Base-by-base conservation (phyloP, 345 rosid species). In the Iberis pinnata region DNA sequence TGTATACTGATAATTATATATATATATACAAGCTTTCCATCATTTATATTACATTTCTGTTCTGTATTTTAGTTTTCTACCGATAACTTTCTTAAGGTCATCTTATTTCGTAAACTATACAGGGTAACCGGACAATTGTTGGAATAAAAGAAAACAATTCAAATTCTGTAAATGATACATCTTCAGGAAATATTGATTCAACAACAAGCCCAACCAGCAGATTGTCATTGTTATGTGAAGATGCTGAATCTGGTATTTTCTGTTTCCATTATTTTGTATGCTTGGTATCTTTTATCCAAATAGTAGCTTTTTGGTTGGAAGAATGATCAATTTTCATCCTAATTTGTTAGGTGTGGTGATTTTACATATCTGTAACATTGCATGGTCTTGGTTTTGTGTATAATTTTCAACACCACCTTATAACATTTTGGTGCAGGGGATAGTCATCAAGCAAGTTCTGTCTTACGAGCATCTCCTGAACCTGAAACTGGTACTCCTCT, bases 161-260 rank as follows among this genome's bases (percentile, higher is more conserved):
- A 53, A 71, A 31, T 61, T 66, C 70, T 43, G 62, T 53, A 62
- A 72, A 64, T 13, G 73, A 73, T 69, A 76, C 81, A 29, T 44
- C 80, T 36, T 83, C 92, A 13, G 81, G 72, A 60, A 73, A 70
- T 73, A 73, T 82, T 9, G 89, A 83, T 70, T 86, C 89, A 20
- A 52, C 51, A 56, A 53, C 89, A 49, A 78, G 89, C 73, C 92
- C 97, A 66, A 82, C 85, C 39, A 83, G 87, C 67, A 72, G 82
- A 39, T 69, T 89, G 67, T 65, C 95, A 19, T 78, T 87, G 39
- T 50, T 72, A 49, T 80, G 76, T 70, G 95, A 86, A 83, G 95
- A 89, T 69, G 83, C 78, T 65, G 95, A 89, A 74, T 78, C 97
- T 42, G 97, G 97, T 89, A 74, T 18, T 61, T 60, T 18, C 32